Evolutionary conservation across 2,329 filamentous ascomycete genomes (phyloP).

Genomic region (Madurella mycetomatis): DNA sequence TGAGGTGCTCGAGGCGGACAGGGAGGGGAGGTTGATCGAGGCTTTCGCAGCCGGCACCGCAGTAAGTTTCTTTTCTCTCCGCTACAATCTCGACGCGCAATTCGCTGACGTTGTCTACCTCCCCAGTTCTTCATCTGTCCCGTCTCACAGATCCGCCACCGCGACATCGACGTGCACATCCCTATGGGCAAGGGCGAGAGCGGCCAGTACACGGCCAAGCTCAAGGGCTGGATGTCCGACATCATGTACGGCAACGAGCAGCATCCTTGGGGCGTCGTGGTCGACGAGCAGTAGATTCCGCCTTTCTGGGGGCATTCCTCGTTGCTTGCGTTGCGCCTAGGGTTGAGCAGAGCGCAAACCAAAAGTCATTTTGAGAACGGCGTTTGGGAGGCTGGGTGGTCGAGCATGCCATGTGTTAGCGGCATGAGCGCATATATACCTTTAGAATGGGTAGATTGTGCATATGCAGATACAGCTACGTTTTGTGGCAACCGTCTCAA

Average conservation of each 20-base stretch:
- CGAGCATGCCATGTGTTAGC: slow-evolving; percentile 1
- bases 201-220: slow-evolving; percentile 53
- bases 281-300: slow-evolving; percentile 51
- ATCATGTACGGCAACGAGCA: slow-evolving; percentile 70
- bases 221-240: slow-evolving; percentile 64
- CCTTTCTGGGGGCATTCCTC: not conserved
- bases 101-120: slow-evolving; percentile 2
- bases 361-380: slow-evolving; percentile 11
- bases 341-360: not conserved
- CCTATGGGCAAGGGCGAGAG: slow-evolving; percentile 53
- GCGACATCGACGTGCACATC: slow-evolving; percentile 58
- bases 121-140: slow-evolving; percentile 65
- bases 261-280: slow-evolving; percentile 66
- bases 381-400: slow-evolving; percentile 6
- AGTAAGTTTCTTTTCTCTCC: slow-evolving; percentile 45
- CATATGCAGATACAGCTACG: not conserved
- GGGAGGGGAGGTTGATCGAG: slow-evolving; percentile 75
- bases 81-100: not conserved
- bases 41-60: slow-evolving; percentile 85
- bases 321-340: slow-evolving; percentile 8
- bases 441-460: not conserved
- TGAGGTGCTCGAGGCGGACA: slow-evolving; percentile 67
- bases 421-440: not conserved
- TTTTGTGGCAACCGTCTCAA: not conserved
- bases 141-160: slow-evolving; percentile 64